A percentile compares a stretch with the other conserved stretches of the same genome.
Conservation (phyloP, 768 basidiomycete species). For the Termitomyces sp. region DNA sequence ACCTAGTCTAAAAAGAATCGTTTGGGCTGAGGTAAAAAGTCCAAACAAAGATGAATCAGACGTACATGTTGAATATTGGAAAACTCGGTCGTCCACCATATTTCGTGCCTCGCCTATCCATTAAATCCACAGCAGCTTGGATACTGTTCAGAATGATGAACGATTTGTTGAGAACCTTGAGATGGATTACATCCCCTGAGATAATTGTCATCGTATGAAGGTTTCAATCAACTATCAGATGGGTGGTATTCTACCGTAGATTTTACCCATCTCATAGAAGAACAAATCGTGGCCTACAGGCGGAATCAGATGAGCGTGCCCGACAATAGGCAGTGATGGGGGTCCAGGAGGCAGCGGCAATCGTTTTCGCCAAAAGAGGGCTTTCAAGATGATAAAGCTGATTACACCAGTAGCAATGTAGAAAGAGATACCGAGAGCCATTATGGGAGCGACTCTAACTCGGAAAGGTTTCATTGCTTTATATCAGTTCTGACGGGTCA, state of each 20-base stretch:
- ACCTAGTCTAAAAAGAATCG: background rate
- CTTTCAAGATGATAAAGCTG: background rate
- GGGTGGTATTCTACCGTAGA: background rate
- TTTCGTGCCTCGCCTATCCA: constrained; percentile 35
- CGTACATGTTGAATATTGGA: constrained; percentile 17
- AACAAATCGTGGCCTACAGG: constrained; percentile 14
- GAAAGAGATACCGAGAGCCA: too few relatives aligned
- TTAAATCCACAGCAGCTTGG: constrained; percentile 33
- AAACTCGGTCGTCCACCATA: constrained; percentile 28
- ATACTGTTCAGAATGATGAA: constrained; percentile 29
- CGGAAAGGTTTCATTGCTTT: too few relatives aligned
- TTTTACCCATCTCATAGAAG: background rate
- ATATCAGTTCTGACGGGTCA: too few relatives aligned
- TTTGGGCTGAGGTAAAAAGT: background rate
- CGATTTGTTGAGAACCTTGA: constrained; percentile 14
- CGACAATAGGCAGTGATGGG: constrained; percentile 31
- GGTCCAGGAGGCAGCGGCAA: constrained; percentile 27
- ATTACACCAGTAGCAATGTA: too few relatives aligned
- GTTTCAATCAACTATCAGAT: background rate
- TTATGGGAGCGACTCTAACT: too few relatives aligned
- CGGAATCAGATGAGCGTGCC: constrained; percentile 31
- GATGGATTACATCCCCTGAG: constrained; percentile 14
- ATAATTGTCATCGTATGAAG: background rate
- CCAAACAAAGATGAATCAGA: background rate
- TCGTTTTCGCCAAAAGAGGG: background rate